These are phyloP conservation scores for Gypsophila paniculata DNA, from an alignment of 179 eudicot genomes.

Conservation along the genomic window DNA sequence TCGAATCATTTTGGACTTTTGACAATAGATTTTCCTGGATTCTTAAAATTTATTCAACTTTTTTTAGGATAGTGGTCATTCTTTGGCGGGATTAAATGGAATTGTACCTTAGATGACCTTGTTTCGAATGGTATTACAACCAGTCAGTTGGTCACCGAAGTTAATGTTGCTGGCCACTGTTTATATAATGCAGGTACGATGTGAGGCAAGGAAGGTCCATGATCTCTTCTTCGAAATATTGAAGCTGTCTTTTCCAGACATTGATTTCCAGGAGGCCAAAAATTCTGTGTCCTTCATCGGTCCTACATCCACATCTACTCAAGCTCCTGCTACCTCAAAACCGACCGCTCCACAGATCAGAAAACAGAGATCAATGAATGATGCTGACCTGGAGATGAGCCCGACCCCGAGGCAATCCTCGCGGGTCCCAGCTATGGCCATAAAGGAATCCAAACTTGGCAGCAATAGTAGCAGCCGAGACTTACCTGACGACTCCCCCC, in stretches of 20 bases:
- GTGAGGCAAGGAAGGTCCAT: slow-evolving; percentile 91
- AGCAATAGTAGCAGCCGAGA: slow-evolving; percentile 42
- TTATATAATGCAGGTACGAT: slow-evolving; percentile 57
- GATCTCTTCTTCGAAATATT: slow-evolving; percentile 79
- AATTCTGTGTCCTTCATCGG: slow-evolving; percentile 56
- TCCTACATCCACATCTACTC: slow-evolving; percentile 38
- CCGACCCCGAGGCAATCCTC: slow-evolving; percentile 46
- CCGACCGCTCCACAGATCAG: slow-evolving; percentile 39
- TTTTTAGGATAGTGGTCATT: neutral
- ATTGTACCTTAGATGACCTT: too few relatives aligned
- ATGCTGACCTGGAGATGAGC: slow-evolving; percentile 50
- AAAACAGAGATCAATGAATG: slow-evolving; percentile 55
- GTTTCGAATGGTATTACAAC: neutral
- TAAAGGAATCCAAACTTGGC: slow-evolving; percentile 52
- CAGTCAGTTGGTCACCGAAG: neutral
- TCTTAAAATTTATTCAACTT: neutral
- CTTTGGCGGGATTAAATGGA: neutral
- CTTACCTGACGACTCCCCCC: slow-evolving; percentile 39
- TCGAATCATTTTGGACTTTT: neutral
- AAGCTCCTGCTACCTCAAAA: slow-evolving; percentile 40
- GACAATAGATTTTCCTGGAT: neutral
- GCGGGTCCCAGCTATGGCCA: slow-evolving; percentile 39
- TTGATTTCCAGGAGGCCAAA: slow-evolving; percentile 75
- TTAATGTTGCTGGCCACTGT: neutral
- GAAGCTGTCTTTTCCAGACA: slow-evolving; percentile 67